phyloP scores from a whole-genome alignment of 2,329 filamentous ascomycete species.

The Claviceps purpurea region DNA sequence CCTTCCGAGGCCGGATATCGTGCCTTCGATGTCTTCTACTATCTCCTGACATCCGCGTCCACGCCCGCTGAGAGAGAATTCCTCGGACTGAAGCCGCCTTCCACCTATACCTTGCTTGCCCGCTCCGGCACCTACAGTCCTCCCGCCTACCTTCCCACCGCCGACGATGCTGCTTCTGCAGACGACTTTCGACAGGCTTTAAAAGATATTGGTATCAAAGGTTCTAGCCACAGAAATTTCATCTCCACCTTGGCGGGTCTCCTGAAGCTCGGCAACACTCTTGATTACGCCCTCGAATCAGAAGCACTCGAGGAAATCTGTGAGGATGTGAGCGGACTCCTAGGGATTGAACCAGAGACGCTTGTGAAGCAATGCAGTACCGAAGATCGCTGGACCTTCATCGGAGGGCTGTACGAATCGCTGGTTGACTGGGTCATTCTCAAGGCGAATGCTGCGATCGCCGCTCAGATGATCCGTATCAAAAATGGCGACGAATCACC shows the following conservation, averaged over 20 bases:
- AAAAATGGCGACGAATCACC: slow-evolving; percentile 54
- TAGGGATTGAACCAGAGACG: slow-evolving; percentile 77
- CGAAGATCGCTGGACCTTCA: slow-evolving; percentile 68
- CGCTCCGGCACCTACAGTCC: slow-evolving; percentile 76
- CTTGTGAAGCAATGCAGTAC: slow-evolving; percentile 68
- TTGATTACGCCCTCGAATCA: slow-evolving; percentile 72
- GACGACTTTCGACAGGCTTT: slow-evolving; percentile 83
- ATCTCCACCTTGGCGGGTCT: slow-evolving; percentile 77
- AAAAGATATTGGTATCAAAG: slow-evolving; percentile 89
- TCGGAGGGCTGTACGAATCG: slow-evolving; percentile 82
- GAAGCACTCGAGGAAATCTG: slow-evolving; percentile 77
- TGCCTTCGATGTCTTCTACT: slow-evolving; percentile 97
- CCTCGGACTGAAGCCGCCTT: slow-evolving; percentile 63
- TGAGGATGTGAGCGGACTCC: slow-evolving; percentile 74
- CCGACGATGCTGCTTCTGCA: slow-evolving; percentile 81
- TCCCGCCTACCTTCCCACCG: slow-evolving; percentile 79
- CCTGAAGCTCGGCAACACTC: slow-evolving; percentile 80
- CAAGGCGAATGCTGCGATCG: slow-evolving; percentile 79
- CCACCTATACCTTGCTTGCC: slow-evolving; percentile 65
- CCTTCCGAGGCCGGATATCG: slow-evolving; percentile 70
- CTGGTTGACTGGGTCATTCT: slow-evolving; percentile 88
- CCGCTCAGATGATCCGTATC: slow-evolving; percentile 55
- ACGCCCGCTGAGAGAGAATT: slow-evolving; percentile 83
- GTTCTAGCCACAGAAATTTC: slow-evolving; percentile 64
- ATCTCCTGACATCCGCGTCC: slow-evolving; percentile 82